Evolutionary conservation across 306 rosid genomes (phyloP).

Genomic region (Quillaja saponaria): DNA sequence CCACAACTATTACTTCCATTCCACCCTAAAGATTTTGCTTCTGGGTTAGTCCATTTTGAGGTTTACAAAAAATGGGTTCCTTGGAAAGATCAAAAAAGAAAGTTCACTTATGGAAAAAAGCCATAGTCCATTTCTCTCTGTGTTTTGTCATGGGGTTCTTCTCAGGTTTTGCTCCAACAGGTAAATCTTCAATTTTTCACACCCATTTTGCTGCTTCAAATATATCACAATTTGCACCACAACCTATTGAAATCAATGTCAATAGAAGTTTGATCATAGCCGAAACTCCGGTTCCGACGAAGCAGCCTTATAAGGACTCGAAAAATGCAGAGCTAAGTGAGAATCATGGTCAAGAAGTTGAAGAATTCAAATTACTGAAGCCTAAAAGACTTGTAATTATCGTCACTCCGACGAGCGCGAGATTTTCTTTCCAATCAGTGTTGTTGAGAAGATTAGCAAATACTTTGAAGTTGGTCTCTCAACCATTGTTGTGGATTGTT

Average conservation of each 20-base stretch:
- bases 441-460: slow-evolving; percentile 71
- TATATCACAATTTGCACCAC: slow-evolving; percentile 41
- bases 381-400: slow-evolving; percentile 58
- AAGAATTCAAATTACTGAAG: slow-evolving; percentile 23
- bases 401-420: slow-evolving; percentile 78
- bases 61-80: slow-evolving; percentile 56
- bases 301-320: slow-evolving; percentile 3
- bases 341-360: background rate
- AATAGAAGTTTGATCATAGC: slow-evolving; percentile 36
- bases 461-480: slow-evolving; percentile 64
- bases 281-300: slow-evolving; percentile 31
- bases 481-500: slow-evolving; percentile 88
- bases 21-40: slow-evolving; percentile 25
- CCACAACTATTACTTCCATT: background rate
- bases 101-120: slow-evolving; percentile 79
- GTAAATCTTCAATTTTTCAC: slow-evolving; percentile 48
- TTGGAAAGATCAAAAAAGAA: slow-evolving; percentile 81
- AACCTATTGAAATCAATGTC: slow-evolving; percentile 32
- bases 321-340: slow-evolving; percentile 16
- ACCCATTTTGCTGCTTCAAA: slow-evolving; percentile 31
- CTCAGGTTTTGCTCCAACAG: slow-evolving; percentile 87
- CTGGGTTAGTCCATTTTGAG: slow-evolving; percentile 15
- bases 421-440: slow-evolving; percentile 49
- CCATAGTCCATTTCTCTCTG: slow-evolving; percentile 71
- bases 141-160: slow-evolving; percentile 92